Conservation (phyloP, 768 basidiomycete species). For the Suillus fuscotomentosus region DNA sequence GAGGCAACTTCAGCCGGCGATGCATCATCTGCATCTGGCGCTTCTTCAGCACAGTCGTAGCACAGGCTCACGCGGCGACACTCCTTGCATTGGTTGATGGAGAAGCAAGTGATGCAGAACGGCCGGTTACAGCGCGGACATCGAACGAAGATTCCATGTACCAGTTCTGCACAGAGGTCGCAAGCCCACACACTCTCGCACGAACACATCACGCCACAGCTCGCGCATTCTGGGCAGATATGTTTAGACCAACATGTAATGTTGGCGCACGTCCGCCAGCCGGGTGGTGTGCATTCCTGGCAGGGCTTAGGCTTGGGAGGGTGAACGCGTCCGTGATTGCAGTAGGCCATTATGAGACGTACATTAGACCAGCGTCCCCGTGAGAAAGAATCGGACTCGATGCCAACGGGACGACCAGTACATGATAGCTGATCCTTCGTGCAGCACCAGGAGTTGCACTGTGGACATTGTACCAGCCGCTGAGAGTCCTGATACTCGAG, state of each 20-base stretch:
- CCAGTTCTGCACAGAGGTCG: not conserved
- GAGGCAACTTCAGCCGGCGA: not conserved
- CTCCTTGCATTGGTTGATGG: not conserved
- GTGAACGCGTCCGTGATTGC: not conserved
- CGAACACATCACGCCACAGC: not conserved
- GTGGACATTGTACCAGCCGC: not conserved
- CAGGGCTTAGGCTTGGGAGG: not conserved
- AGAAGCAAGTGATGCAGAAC: not conserved
- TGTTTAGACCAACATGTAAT: not conserved
- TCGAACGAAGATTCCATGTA: not conserved
- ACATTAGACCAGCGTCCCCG: conserved; percentile 6
- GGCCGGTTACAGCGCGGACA: not conserved
- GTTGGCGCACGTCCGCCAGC: not conserved
- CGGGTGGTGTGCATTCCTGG: not conserved
- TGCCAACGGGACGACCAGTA: not conserved
- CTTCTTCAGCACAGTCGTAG: not conserved
- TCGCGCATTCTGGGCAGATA: not conserved
- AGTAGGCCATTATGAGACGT: not conserved
- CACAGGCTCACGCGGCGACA: not conserved
- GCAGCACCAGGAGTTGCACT: not conserved
- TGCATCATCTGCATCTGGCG: not conserved
- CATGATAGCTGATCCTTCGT: not conserved
- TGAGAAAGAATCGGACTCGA: not conserved
- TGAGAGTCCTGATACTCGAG: not conserved
- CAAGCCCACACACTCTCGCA: not conserved